Evolutionary conservation across 805 yeast genomes (phyloP), one percentile per base, ranked within the genome.

Genomic region (Scheffersomyces ergatensis): DNA sequence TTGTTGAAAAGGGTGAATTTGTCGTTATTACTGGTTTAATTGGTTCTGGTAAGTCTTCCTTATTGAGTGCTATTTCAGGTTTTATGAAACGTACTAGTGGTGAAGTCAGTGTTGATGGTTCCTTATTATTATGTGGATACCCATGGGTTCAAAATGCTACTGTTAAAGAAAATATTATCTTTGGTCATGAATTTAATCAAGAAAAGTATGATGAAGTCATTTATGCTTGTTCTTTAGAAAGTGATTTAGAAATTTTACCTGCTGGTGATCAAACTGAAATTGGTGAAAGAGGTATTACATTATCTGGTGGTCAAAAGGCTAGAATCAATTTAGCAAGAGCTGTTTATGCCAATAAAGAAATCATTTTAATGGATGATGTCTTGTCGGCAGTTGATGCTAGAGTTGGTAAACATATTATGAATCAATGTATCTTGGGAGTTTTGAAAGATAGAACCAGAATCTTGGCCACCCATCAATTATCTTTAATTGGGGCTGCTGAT

Each of bases 301-400:
- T 64, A 33, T 60, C 67, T 14, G 70, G 70, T 13, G 70, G 70
- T 23, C 70, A 64, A 47, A 63, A 63, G 42, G 68, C 70, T 2
- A 48, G 68, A 44, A 55, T 63, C 40, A 61, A 60, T 43, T 55
- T 64, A 29, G 70, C 70, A 3, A 49, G 70, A 42, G 60, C 70
- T 6, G 65, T 64, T n/a, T 63, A 63, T 46, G 55, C 60, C 12
- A 45, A 58, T 39, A 46, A 43, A 25, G 67, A 63, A 35, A 60
- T 62, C 23, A 50, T 62, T 18, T 48, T 64, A 13, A 40, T 62
- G 45, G 67, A 62, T 47, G 70, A 63, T 48, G 70, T 63, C 13
- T 55, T 63, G 36, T 55, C 63, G 37, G 70, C 70, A 5, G 70
- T 64, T 30, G 70, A 64, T 53, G 67, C 70, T 3, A 53, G 62